Base-by-base conservation (phyloP, 768 basidiomycete species). In the Boletus fagicola region DNA sequence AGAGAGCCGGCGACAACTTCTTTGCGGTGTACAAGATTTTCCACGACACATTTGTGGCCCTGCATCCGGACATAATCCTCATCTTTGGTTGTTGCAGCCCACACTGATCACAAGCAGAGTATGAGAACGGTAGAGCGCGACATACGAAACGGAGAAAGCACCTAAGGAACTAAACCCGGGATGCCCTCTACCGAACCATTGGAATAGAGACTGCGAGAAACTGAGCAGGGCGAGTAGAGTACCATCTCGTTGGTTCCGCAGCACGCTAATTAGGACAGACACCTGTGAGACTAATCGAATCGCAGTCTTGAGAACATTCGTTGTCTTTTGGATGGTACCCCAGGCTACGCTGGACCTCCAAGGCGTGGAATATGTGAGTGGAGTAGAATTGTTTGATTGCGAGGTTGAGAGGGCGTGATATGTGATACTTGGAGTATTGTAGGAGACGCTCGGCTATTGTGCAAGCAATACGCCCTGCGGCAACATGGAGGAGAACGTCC, bases 1-100 rank as follows among this genome's bases (percentile, higher is more conserved):
- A 92, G 75, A 36, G 83, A 83, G 10, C 84, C 82, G 1, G 88
- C 87, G 8, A 90, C 85, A 38, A 91, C 74, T 68, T 92, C 90
- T 62, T 91, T 84, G 20, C 88, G 81, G 64, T 92, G 86, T 20
- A 66, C 58, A n/a, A 75, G 68, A 47, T 83, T 71, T 62, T 73
- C 76, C 6, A 88, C 82, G 18, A 83, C 69, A 51, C 76, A 76
- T 53, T 87, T 85, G 65, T 88, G 71, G 22, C 90, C 90, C 65
- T 86, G 78, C 70, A 83, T 80, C 20, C 77, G 77, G 47, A 90
- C 69, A 55, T 81, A 91, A 57, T 88, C 81, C 0, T 75, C 55
- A 67, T 89, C 75, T 52, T 73, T 83, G 18, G 84, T 87, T 4
- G 87, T 90, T 1, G 89, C 89, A 24, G 85, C 87, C 86, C 87